phyloP scores from a whole-genome alignment of 2,329 filamentous ascomycete genomes.

The Laburnicola sp. region DNA sequence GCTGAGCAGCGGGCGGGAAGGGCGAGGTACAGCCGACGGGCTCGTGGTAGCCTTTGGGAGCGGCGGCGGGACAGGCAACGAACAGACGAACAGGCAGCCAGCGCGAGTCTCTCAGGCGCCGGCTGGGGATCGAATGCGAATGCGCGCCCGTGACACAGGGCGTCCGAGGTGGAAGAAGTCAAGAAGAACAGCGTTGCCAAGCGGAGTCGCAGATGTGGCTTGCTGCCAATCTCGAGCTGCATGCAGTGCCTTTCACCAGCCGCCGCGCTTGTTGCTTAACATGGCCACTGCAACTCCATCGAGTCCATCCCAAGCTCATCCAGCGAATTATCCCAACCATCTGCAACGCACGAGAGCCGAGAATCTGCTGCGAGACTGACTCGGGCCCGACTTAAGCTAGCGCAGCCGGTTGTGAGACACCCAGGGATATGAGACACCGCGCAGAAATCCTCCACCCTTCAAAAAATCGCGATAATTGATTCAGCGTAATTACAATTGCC shows the following conservation, averaged over 20 bases:
- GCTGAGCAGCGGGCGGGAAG: no score
- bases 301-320: no score
- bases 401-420: no score
- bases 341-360: not conserved
- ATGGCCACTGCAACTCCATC: not conserved
- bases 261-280: not conserved
- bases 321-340: no score
- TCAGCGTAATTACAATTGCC: no score
- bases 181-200: slow-evolving; percentile 12
- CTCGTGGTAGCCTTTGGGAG: no score
- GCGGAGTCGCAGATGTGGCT: slow-evolving; percentile 9
- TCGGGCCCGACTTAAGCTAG: not conserved
- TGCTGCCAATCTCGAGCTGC: not conserved
- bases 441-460: no score
- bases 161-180: slow-evolving; percentile 17
- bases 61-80: not conserved
- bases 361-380: not conserved
- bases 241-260: not conserved
- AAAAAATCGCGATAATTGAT: no score
- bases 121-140: slow-evolving; percentile 11
- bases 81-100: slow-evolving; percentile 13
- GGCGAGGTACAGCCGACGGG: no score
- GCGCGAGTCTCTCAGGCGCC: slow-evolving; percentile 13
- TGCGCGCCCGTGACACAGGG: slow-evolving; percentile 7
- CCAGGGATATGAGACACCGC: no score